Base-by-base conservation (phyloP, 768 basidiomycete species). In the Russula olivacea region DNA sequence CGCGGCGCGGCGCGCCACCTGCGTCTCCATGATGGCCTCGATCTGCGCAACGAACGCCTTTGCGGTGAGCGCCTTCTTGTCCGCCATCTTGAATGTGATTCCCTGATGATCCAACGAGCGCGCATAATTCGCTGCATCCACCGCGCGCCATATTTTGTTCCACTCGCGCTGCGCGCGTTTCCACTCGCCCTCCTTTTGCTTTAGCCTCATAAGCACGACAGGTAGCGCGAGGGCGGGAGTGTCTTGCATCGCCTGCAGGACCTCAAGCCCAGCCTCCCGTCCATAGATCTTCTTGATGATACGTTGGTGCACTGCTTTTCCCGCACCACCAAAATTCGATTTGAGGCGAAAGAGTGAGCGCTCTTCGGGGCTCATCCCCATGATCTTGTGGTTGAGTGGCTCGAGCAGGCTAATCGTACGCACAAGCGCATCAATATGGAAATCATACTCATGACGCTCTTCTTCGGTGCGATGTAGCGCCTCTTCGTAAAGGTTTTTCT, bases 71-170 rank as follows among this genome's bases (percentile, higher is more conserved):
- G 85, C 80, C 71, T 90, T 91, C 81, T 98, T 98, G 77, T 99
- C 97, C 41, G 80, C 81, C 40, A 83, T 79, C 78, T 94, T 95
- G 83, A 95, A 98, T 55, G 83, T 82, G 71, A 96, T 89, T 10
- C 87, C 91, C 72, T 95, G 93, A 70, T 96, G 92, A 72, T 99
- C 96, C 69, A 98, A 80, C 57, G 90, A 88, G 78, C 93, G 94
- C 75, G 86, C 83, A 71, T 91, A 98, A 75, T 98, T 98, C 69
- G 91, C 81, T 30, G 91, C 91, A 69, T 98, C 93, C 32, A 96
- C 92, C 76, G 97, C 96, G 55, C 95, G 78, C 97, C 97, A 99
- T 56, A 98, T 90, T 73, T 96, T 91, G 76, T 98, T 98, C 97
- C 97, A 99, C 75, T 97, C 97, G 57, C 93, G 76, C 73, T 97